Base-by-base conservation (phyloP, 75 land plant species). In the Selaginella moellendorffii region DNA sequence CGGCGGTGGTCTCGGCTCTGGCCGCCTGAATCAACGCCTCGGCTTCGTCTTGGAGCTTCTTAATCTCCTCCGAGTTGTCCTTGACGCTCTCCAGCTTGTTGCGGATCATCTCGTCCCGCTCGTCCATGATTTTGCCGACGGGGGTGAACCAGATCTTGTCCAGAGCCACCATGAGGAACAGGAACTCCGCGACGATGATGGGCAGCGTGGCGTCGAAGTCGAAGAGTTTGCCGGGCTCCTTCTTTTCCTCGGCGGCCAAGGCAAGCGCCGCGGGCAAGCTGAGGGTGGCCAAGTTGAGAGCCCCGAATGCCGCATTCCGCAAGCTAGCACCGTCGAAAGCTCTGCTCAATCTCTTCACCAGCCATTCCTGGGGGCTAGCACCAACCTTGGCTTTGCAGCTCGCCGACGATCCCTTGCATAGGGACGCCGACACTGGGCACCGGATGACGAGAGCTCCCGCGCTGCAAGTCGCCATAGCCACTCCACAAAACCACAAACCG, bases 61-160 rank as follows among this genome's bases (percentile, higher is more conserved):
- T 88, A 74, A 88, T 83, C 74, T 88, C 97, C 20, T 31, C 73
- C 29, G 89, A 83, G 42, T 84, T 88, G 81, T 88, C 95, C 66
- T 84, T 77, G 30, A 88, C 89, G 61, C 80, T 67, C 62, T 54
- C 24, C 25, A 88, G 86, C 83, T 83, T 81, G 69, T 69, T 72
- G 65, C 80, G 73, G 59, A 92, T 91, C 2, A 66, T 56, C 36
- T 77, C 79, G 56, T 91, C 95, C 52, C 95, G 30, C 24, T 63
- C 82, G 73, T 91, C 97, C 97, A 91, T 91, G 82, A 91, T 78
- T 8, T 87, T 81, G 2, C 88, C 93, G 2, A 90, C 66, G 2
- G 97, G 97, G 29, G 86, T 77, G 78, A 78, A 83, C 86, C 87
- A 91, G 72, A 85, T 74, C 71, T 88, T 88, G 78, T 91, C 97